Evolutionary conservation across 306 rosid species (phyloP).

Genomic region (Trifolium subterraneum): DNA sequence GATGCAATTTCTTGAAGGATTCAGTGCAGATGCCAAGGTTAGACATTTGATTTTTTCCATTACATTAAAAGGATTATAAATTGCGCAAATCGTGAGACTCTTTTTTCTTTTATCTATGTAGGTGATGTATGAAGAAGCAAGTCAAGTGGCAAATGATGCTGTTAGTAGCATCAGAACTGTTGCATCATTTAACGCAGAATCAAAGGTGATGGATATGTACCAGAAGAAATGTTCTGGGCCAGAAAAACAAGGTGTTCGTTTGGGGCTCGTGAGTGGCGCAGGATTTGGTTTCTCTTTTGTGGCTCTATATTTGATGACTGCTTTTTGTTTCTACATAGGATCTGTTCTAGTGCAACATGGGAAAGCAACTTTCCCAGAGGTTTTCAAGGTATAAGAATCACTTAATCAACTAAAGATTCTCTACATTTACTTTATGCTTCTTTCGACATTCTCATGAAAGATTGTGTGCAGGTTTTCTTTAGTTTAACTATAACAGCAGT

Average conservation of each 20-base stretch:
- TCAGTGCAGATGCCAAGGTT: constrained; percentile 90
- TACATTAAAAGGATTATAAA: not conserved
- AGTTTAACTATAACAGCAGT: constrained; percentile 73
- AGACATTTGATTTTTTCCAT: constrained; percentile 13
- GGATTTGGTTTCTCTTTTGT: constrained; percentile 77
- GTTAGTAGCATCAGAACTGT: constrained; percentile 89
- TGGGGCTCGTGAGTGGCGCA: constrained; percentile 74
- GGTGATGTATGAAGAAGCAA: constrained; percentile 90
- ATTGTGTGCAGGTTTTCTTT: constrained; percentile 70
- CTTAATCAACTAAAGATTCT: not conserved
- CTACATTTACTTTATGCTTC: not conserved
- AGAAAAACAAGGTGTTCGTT: constrained; percentile 63
- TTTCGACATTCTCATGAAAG: constrained; percentile 23
- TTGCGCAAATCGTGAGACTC: not conserved
- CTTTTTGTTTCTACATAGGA: constrained; percentile 78
- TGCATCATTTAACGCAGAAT: constrained; percentile 88
- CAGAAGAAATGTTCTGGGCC: constrained; percentile 68
- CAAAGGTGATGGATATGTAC: constrained; percentile 80
- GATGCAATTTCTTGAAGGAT: constrained; percentile 64
- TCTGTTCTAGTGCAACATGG: constrained; percentile 65
- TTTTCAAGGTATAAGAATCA: constrained; percentile 66
- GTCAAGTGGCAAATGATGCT: constrained; percentile 94
- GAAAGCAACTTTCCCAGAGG: constrained; percentile 71
- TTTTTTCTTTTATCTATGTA: constrained; percentile 40
- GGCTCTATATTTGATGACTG: constrained; percentile 63